Percentiles rank a stretch among this genome's conserved stretches.
Evolutionary conservation across 805 yeast species (phyloP).

Genomic region (Lachancea meyersii): DNA sequence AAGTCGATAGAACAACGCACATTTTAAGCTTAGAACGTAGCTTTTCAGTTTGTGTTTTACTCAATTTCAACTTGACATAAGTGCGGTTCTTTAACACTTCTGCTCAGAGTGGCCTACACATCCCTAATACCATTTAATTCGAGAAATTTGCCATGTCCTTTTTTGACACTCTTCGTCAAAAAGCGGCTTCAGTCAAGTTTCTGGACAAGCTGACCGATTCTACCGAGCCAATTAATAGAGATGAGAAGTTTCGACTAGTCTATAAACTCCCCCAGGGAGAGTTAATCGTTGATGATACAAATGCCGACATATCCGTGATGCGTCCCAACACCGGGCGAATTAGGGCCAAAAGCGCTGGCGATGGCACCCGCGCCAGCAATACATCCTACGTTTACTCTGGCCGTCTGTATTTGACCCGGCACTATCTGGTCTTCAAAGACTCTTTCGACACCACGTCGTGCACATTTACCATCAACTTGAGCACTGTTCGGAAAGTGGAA

Average conservation of each 20-base stretch:
- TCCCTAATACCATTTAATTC: no score
- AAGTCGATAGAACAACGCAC: no score
- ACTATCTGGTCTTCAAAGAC: slow-evolving; percentile 69
- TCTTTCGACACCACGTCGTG: slow-evolving; percentile 63
- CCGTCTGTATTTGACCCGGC: slow-evolving; percentile 62
- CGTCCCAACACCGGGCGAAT: slow-evolving; percentile 21
- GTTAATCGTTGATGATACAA: slow-evolving; percentile 53
- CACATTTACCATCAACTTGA: slow-evolving; percentile 62
- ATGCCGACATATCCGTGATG: slow-evolving; percentile 52
- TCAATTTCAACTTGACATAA: no score
- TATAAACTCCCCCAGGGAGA: slow-evolving; percentile 71
- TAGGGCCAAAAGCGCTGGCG: not conserved
- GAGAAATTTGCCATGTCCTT: no score
- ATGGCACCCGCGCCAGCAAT: slow-evolving; percentile 9
- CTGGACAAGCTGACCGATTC: slow-evolving; percentile 36
- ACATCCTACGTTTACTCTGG: slow-evolving; percentile 48
- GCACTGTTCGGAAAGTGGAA: slow-evolving; percentile 79
- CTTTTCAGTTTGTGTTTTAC: no score
- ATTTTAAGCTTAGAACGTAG: no score
- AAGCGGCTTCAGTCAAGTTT: slow-evolving; percentile 40
- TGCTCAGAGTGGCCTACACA: no score
- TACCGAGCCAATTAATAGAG: slow-evolving; percentile 46
- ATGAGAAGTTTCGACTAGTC: slow-evolving; percentile 62
- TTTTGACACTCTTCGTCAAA: slow-evolving; percentile 39
- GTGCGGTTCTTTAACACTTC: no score